Base-by-base conservation (phyloP, 2,329 filamentous ascomycete genomes). In the Colletotrichum magnum region DNA sequence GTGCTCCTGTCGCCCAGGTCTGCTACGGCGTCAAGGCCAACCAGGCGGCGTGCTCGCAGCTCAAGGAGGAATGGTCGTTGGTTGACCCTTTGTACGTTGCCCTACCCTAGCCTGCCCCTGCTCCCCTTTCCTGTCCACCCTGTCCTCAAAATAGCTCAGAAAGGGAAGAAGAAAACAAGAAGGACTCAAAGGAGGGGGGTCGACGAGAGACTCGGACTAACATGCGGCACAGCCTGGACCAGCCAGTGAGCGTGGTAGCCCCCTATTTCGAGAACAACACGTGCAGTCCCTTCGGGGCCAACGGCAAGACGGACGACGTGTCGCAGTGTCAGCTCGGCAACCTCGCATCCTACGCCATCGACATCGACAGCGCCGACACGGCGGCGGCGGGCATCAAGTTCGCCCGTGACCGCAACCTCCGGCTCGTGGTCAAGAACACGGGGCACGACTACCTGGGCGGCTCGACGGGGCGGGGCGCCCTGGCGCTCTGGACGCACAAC, bases 401-500 rank as follows among this genome's bases (percentile, higher is more conserved):
- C 71, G 83, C 84, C 7, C 78, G 80, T 5, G 78, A 78, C 18
- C 73, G 77, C 5, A 85, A 86, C 73, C 76, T 87, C 56, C 85
- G 85, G 2, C 75, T 88, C 26, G 81, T 86, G 47, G 79, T 88
- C 58, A 81, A 82, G 64, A 86, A 87, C 76, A 88, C 86, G 0
- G 86, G 85, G 26, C 87, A 88, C 71, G 85, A 87, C 70, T 77
- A 72, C 66, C 69, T 79, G 1, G 82, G 84, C 3, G 78, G 78
- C 32, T 79, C 76, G 2, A 76, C 76, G 5, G 82, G 81, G 0
- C 73, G 73, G 0, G 79, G 80, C 1, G 73, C 77, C 2, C 74
- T 84, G 2, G 72, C 75, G 2, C 66, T 84, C 1, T 82, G 81
- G 82, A 83, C 78, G 26, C 77, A 81, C 63, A 75, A 80, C 64